phyloP scores from a whole-genome alignment of 2,329 filamentous ascomycete genomes.

The Microdochium nivale region DNA sequence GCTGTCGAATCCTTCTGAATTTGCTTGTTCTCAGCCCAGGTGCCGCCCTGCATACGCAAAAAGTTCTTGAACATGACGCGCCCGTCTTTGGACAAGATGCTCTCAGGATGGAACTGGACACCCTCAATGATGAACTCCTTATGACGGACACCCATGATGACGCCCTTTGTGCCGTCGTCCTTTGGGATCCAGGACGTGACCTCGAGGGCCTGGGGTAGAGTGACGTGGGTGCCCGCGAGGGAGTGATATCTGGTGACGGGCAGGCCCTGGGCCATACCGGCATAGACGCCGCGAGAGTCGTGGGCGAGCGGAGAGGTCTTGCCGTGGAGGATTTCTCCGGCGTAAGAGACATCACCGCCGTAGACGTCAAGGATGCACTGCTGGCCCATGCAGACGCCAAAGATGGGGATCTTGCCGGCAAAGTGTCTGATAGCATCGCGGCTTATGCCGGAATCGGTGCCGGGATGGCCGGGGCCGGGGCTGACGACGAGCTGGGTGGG shows the following conservation, averaged over 20 bases:
- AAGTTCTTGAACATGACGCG: conserved; percentile 91
- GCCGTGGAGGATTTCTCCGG: conserved; percentile 92
- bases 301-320: conserved; percentile 90
- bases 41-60: conserved; percentile 76
- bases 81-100: conserved; percentile 85
- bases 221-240: conserved; percentile 82
- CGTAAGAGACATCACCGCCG: conserved; percentile 83
- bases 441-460: conserved; percentile 86
- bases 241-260: conserved; percentile 95
- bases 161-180: conserved; percentile 67
- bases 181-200: conserved; percentile 82
- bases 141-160: conserved; percentile 96
- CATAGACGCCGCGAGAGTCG: conserved; percentile 87
- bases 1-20: conserved; percentile 34
- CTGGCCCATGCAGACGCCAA: conserved; percentile 99
- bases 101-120: conserved; percentile 96
- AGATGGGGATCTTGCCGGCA: conserved; percentile 84
- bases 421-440: conserved; percentile 88
- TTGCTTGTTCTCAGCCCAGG: conserved; percentile 73
- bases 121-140: conserved; percentile 88
- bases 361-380: conserved; percentile 96
- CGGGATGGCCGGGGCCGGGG: conserved; percentile 88
- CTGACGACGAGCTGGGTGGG: conserved; percentile 93
- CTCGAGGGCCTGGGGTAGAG: conserved; percentile 77
- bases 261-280: conserved; percentile 67